A percentile compares a stretch with the other conserved stretches of the same genome.
These are phyloP conservation scores for Tardiomyces digboiensis DNA, from an alignment of 1,139 yeast genomes.

Conservation along the genomic window DNA sequence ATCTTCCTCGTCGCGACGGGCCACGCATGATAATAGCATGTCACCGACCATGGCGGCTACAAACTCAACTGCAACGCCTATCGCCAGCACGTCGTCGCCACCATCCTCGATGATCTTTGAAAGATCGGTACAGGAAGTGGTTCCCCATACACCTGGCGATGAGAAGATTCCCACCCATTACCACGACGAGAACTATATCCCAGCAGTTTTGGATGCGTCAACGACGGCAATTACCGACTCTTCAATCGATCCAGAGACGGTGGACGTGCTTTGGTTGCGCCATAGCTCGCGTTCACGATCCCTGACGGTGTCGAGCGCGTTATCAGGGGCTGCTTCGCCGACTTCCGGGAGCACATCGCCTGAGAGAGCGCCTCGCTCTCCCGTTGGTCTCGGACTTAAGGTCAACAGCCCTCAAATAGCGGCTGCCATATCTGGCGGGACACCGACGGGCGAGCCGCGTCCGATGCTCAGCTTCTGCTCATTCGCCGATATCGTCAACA, in stretches of 20 bases:
- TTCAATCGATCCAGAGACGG: slow-evolving; percentile 49
- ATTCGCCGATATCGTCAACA: slow-evolving; percentile 60
- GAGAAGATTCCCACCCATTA: slow-evolving; percentile 35
- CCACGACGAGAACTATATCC: slow-evolving; percentile 60
- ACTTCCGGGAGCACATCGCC: neutral
- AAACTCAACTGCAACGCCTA: no score
- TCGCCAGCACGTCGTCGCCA: slow-evolving; percentile 18
- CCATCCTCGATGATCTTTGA: slow-evolving; percentile 31
- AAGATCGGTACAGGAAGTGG: slow-evolving; percentile 29
- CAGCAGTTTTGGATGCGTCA: slow-evolving; percentile 79
- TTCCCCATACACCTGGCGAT: slow-evolving; percentile 4
- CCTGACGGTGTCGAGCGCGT: neutral
- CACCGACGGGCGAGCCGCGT: slow-evolving; percentile 10
- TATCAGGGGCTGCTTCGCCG: neutral
- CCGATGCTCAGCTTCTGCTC: slow-evolving; percentile 64
- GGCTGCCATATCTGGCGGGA: neutral
- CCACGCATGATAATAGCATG: no score
- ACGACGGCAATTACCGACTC: slow-evolving; percentile 52
- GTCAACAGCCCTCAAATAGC: neutral
- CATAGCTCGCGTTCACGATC: slow-evolving; percentile 8
- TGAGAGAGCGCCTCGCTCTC: neutral
- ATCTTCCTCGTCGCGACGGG: no score
- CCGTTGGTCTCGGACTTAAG: neutral
- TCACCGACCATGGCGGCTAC: no score
- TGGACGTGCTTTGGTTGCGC: slow-evolving; percentile 56